phyloP scores from a whole-genome alignment of 768 basidiomycete genomes.

The Udeniomyces megalosporus region DNA sequence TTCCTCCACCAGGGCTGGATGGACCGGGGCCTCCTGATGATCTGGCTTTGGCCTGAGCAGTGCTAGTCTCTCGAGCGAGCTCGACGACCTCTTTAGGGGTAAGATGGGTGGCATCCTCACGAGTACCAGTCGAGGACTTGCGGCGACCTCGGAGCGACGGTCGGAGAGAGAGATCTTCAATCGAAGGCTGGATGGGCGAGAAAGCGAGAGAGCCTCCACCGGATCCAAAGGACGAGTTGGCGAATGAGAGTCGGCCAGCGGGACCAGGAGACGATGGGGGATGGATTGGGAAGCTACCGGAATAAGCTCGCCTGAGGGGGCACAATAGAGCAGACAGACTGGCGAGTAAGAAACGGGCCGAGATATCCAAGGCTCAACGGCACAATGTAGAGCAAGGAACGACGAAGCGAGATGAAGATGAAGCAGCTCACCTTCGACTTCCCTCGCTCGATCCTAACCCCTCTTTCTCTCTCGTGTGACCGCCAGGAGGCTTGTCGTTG shows the following conservation, averaged over 20 bases:
- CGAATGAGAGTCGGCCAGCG: not conserved
- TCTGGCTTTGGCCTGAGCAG: not conserved
- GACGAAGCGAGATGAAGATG: too few species aligned
- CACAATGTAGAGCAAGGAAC: too few species aligned
- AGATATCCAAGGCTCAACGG: too few species aligned
- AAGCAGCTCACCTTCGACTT: too few species aligned
- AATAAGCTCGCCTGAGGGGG: not conserved
- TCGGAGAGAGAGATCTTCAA: not conserved
- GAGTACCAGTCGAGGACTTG: not conserved
- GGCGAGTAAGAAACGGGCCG: too few species aligned
- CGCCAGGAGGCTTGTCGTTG: too few species aligned
- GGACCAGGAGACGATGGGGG: not conserved
- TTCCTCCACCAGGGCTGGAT: not conserved
- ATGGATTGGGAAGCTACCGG: not conserved
- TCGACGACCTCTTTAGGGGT: constrained; percentile 13
- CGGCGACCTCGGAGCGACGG: too few species aligned
- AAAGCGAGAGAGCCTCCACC: not conserved
- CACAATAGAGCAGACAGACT: too few species aligned
- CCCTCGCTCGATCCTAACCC: not conserved
- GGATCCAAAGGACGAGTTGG: constrained; percentile 1
- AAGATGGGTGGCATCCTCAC: constrained; percentile 1
- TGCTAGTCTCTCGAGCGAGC: constrained; percentile 1
- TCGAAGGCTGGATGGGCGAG: not conserved
- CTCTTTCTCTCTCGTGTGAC: not conserved
- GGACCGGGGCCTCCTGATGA: not conserved